Percentiles rank a stretch among this genome's conserved stretches.
Conservation (phyloP, 495 filamentous ascomycete genomes). For the Tuber melanosporum region DNA sequence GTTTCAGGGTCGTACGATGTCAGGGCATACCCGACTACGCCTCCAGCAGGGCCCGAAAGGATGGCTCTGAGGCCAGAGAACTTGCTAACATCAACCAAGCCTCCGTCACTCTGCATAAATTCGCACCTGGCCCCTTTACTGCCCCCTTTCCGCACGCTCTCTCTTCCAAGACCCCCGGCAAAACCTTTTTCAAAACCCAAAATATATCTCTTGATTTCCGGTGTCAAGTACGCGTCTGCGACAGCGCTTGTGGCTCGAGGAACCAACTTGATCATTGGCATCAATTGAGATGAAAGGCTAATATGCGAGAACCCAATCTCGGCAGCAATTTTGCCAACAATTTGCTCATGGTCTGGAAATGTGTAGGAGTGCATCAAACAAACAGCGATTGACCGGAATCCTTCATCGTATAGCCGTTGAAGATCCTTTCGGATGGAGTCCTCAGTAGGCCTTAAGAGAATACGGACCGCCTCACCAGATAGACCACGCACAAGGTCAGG, state of each 20-base stretch:
- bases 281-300: slow-evolving; percentile 65
- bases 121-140: slow-evolving; percentile 58
- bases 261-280: slow-evolving; percentile 92
- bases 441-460: slow-evolving; percentile 56
- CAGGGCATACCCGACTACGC: slow-evolving; percentile 87
- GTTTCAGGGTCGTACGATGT: slow-evolving; percentile 85
- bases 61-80: slow-evolving; percentile 73
- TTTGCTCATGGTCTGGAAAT: slow-evolving; percentile 65
- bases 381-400: slow-evolving; percentile 65
- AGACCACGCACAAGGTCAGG: slow-evolving; percentile 59
- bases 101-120: slow-evolving; percentile 84
- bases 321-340: slow-evolving; percentile 60
- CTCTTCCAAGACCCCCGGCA: slow-evolving; percentile 59
- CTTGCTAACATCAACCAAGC: slow-evolving; percentile 65
- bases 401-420: slow-evolving; percentile 54
- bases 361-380: slow-evolving; percentile 79
- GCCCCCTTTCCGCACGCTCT: slow-evolving; percentile 58
- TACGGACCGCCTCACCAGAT: slow-evolving; percentile 63
- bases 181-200: slow-evolving; percentile 76
- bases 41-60: slow-evolving; percentile 71
- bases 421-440: slow-evolving; percentile 51
- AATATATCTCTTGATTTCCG: slow-evolving; percentile 93
- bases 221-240: slow-evolving; percentile 93
- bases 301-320: slow-evolving; percentile 73
- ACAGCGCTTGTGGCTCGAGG: slow-evolving; percentile 86